Evolutionary conservation across 129 eudicot genomes (phyloP), one percentile per base, ranked within the genome.

Genomic region (Flaveria trinervia): DNA sequence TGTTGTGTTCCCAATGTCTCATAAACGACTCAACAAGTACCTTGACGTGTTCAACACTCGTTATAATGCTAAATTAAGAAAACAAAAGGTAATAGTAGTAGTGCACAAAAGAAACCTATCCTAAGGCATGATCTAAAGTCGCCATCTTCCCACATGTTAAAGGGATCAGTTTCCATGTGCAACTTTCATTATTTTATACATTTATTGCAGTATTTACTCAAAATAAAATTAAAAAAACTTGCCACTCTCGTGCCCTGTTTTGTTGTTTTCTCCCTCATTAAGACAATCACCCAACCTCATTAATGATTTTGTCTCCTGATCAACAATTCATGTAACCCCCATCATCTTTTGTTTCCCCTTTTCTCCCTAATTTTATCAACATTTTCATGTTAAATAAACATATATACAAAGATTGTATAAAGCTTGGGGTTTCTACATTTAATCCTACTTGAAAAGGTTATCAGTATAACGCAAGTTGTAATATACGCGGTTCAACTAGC

Each of bases 151-250:
- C 84, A 82, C 89, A 85, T 83, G 86, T 85, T 82, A 48, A 78
- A 70, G 82, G 83, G 89, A 79, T 82, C 89, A 83, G 82, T 76
- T 65, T 55, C 89, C 89, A 85, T 85, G 89, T 85, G 89, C 86
- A 54, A 12, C 76, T 81, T 64, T 33, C 14, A 59, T 48, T 80
- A 80, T 54, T 73, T 80, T 80, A 80, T 73, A 50, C 77, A 81
- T 68, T 79, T 14, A 72, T 70, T 62, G 73, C 74, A 61, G 7
- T 79, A 17, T 65, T 79, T 64, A 72, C 26, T 60, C 65, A 64
- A 64, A 66, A 7, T 66, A 39, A 39, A 65, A 9, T 66, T n/a
- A 39, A 26, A 48, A 70, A 75, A 59, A 36, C 41, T 49, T 74
- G 26, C 50, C 23, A 51, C 78, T 76, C 60, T 80, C 83, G 82